Percentiles rank a stretch among this genome's conserved stretches.
These are phyloP conservation scores for Hibiscus mutabilis DNA, from an alignment of 345 rosid species.

Conservation along the genomic window DNA sequence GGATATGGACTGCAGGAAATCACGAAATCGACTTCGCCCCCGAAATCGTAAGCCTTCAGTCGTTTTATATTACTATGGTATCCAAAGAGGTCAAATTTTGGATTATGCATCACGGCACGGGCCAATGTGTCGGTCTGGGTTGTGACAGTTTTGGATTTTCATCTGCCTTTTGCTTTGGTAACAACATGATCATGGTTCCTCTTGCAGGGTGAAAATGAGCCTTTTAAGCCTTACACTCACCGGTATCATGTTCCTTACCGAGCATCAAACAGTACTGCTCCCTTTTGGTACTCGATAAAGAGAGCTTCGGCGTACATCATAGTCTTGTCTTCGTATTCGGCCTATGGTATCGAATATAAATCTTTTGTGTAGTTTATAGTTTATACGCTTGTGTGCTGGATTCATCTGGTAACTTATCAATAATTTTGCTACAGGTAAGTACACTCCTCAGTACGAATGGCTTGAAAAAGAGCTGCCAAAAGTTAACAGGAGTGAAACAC, in stretches of 20 bases:
- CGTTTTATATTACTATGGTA: background rate
- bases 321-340: constrained; percentile 80
- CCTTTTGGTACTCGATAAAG: constrained; percentile 95
- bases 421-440: constrained; percentile 40
- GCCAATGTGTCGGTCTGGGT: no score
- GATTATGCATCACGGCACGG: no score
- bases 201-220: constrained; percentile 73
- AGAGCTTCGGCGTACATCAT: constrained; percentile 83
- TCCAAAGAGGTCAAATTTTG: no score
- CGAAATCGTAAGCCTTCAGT: constrained; percentile 15
- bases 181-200: background rate
- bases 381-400: background rate
- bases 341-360: constrained; percentile 47
- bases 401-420: background rate
- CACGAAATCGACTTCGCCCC: constrained; percentile 85
- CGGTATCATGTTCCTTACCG: constrained; percentile 68
- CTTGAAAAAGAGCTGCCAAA: constrained; percentile 64
- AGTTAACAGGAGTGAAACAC: constrained; percentile 78
- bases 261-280: constrained; percentile 63
- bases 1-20: constrained; percentile 95
- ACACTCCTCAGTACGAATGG: constrained; percentile 81
- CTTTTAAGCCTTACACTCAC: constrained; percentile 66
- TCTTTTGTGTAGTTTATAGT: background rate
- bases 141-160: background rate
- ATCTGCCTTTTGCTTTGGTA: background rate